Base-by-base conservation (phyloP, 306 rosid genomes). In the Trifolium subterraneum region DNA sequence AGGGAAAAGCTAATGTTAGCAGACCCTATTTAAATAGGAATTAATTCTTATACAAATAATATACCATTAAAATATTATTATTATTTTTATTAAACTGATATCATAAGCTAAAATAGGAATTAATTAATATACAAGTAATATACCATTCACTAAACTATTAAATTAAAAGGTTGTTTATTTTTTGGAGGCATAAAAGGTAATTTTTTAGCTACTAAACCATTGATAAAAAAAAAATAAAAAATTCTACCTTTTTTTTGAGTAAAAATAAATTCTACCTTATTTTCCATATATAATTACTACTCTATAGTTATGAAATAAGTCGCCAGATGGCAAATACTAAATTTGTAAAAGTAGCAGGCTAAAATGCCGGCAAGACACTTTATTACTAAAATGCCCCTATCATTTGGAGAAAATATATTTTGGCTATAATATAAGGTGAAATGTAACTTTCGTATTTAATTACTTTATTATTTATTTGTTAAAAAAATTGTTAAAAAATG, bases 341-440 rank as follows among this genome's bases (percentile, higher is more conserved):
- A 4, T 10, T 41, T 42, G n/a, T 42, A 14, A 42, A 48, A 7
- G 23, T 8, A 16, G 22, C 45, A 14, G 78, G 51, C 67, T 14
- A 19, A 23, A 56, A 29, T 4, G 69, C 82, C 73, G 41, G 82
- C 78, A 31, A 0, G 35, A 22, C 4, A 4, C 3, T 8, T 8
- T 23, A 66, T 58, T 79, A 73, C 76, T 6, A 19, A 80, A 68
- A 51, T 25, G 19, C 22, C 67, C 29, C 19, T 68, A 69, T 16
- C 6, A 29, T 38, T 63, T 58, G 19, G n/a, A 42, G 29, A 54
- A 64, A 72, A 50, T 33, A 3, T 64, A 0, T 23, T 73, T 73
- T 72, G 13, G 33, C 15, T 10, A 6, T 10, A 7, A 22, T 33
- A 7, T 13, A 2, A 33, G 79, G 22, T 80, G 64, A 47, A 65